Evolutionary conservation across 306 rosid species (phyloP).

Genomic region (Fragaria vesca): DNA sequence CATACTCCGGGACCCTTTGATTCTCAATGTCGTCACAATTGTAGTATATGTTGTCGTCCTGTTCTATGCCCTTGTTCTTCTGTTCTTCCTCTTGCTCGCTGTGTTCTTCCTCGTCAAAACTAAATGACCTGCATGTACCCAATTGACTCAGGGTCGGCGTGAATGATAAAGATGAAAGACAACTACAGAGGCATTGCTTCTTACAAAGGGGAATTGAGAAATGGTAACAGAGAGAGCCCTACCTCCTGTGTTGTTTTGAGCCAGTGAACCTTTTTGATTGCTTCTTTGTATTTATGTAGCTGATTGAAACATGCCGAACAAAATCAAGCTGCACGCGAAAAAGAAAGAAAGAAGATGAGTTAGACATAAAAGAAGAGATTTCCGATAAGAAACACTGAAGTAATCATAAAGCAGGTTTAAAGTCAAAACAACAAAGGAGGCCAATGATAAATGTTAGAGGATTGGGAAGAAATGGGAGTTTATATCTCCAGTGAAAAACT

Average conservation of each 20-base stretch:
- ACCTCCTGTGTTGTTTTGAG: slow-evolving; percentile 42
- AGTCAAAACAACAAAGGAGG: slow-evolving; percentile 5
- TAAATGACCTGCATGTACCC: slow-evolving; percentile 47
- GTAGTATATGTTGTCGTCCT: slow-evolving; percentile 25
- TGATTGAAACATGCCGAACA: slow-evolving; percentile 56
- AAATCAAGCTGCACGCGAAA: slow-evolving; percentile 58
- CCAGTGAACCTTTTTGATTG: slow-evolving; percentile 33
- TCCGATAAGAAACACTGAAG: neutral
- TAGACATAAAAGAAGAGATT: slow-evolving; percentile 9
- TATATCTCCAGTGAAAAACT: neutral
- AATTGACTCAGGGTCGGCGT: slow-evolving; percentile 4
- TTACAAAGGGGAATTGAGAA: no score
- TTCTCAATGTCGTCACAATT: slow-evolving; percentile 42
- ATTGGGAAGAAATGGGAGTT: neutral
- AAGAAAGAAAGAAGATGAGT: slow-evolving; percentile 27
- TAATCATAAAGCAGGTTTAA: neutral
- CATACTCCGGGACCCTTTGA: slow-evolving; percentile 36
- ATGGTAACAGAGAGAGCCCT: slow-evolving; percentile 15
- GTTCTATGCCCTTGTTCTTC: slow-evolving; percentile 21
- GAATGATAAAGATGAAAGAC: slow-evolving; percentile 4
- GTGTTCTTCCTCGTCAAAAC: slow-evolving; percentile 25
- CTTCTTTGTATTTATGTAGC: slow-evolving; percentile 45
- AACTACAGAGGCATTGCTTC: neutral
- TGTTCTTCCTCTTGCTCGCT: slow-evolving; percentile 2
- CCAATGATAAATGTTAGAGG: slow-evolving; percentile 3